Evolutionary conservation across 768 basidiomycete species (phyloP), one percentile per base, ranked within the genome.

Genomic region (Hericium rajendrae): DNA sequence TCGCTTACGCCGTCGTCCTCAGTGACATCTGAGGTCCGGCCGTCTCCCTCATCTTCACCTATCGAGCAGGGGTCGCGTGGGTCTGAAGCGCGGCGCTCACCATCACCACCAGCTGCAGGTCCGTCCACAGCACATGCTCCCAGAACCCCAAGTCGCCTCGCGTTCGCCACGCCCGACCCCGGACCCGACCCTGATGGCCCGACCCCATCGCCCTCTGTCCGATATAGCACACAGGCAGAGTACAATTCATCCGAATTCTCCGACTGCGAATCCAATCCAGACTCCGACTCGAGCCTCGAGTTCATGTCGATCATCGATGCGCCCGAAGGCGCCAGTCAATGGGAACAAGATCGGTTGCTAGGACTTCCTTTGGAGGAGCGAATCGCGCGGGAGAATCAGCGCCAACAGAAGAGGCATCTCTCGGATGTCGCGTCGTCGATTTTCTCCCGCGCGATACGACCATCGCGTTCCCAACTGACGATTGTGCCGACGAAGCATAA

Each of bases 221-320:
- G 62, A 40, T 63, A 57, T 53, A 63, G 62, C 48, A 63, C 62
- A 0, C 62, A 63, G 50, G 62, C 60, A 2, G 60, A 63, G 6
- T 61, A 55, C 38, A 54, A 54, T 26, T n/a, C 43, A 18, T 46
- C 43, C 43, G 43, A 46, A 15, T 15, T 20, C 16, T 46, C 43
- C 43, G 43, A 46, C 12, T 2, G 2, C 16, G 43, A 46, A n/a
- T 46, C 43, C 43, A 20, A 46, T 20, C 20, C 43, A n/a, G 60
- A 63, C 57, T 63, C 62, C 16, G 62, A 53, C 38, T 60, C 60
- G 4, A 57, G 58, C 39, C 46, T 63, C 9, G 62, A 63, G 39
- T 49, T 63, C n/a, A 57, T 61, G n/a, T 61, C 60, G n/a, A 41
- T 54, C 15, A 55, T 54, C 15, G 62, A 63, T 10, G 62, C 51